A percentile compares a stretch with the other conserved stretches of the same genome.
These are phyloP conservation scores for Sclerotiophoma versabilis DNA, from an alignment of 2,329 filamentous ascomycete genomes.

Conservation along the genomic window DNA sequence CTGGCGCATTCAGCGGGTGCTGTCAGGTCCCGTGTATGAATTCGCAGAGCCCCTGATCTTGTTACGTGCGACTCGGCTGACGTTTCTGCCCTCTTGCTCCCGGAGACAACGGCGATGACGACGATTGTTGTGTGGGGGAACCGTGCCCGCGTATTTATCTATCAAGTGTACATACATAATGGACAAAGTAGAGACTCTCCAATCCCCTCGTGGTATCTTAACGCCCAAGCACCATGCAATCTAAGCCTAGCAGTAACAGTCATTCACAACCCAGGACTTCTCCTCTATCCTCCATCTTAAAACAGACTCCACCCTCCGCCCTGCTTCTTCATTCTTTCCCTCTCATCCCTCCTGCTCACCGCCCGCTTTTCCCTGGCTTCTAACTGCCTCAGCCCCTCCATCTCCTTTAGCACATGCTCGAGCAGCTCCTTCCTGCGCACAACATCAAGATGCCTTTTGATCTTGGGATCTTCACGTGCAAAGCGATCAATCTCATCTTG, in stretches of 20 bases:
- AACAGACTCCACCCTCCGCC: slow-evolving; percentile 43
- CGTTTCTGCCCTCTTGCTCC: background rate
- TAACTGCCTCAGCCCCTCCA: slow-evolving; percentile 86
- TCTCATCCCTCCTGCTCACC: slow-evolving; percentile 29
- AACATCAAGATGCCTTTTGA: slow-evolving; percentile 87
- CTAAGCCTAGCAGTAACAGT: slow-evolving; percentile 20
- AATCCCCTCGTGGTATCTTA: slow-evolving; percentile 9
- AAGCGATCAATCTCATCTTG: slow-evolving; percentile 86
- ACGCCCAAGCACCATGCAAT: slow-evolving; percentile 30
- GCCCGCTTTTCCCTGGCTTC: slow-evolving; percentile 74
- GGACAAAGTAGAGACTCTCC: background rate
- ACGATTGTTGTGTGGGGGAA: no score
- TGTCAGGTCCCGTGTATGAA: no score
- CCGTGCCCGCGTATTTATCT: background rate
- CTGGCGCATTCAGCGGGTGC: background rate
- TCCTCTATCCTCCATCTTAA: no score
- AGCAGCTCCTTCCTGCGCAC: slow-evolving; percentile 91
- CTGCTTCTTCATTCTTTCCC: slow-evolving; percentile 33
- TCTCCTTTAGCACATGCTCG: slow-evolving; percentile 92
- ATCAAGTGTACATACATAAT: background rate
- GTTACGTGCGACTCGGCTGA: background rate
- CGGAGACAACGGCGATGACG: slow-evolving; percentile 14
- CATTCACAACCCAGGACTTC: no score
- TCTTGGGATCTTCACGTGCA: slow-evolving; percentile 90
- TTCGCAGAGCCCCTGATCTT: background rate